phyloP scores from a whole-genome alignment of 2,329 filamentous ascomycete species.

The Reticulascus tulasneorum region DNA sequence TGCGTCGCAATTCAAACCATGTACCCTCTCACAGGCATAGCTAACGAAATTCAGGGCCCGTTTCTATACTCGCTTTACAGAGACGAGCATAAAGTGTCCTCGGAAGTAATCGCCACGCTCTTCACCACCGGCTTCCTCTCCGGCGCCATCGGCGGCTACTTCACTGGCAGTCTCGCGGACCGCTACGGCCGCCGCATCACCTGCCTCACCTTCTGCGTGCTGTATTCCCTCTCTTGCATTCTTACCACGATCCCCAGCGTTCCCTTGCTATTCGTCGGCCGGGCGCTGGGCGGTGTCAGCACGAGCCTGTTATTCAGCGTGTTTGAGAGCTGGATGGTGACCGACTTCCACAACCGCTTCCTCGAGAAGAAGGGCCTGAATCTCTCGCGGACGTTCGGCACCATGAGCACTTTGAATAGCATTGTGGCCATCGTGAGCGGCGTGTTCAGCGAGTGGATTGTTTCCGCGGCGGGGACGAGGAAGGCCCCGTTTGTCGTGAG shows the following conservation, averaged over 20 bases:
- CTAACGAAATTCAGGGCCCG: conserved; percentile 23
- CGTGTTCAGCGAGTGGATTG: conserved; percentile 47
- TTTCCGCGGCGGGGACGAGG: conserved; percentile 40
- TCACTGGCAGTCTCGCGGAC: conserved; percentile 45
- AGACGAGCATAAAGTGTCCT: conserved; percentile 24
- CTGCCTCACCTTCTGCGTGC: conserved; percentile 51
- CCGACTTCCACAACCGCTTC: conserved; percentile 44
- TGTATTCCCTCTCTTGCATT: conserved; percentile 49
- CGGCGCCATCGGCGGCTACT: conserved; percentile 37
- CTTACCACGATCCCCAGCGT: conserved; percentile 25
- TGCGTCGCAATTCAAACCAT: conserved; percentile 15
- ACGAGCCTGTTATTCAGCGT: conserved; percentile 55
- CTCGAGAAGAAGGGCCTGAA: conserved; percentile 35
- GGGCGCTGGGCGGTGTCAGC: conserved; percentile 50
- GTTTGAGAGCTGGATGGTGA: conserved; percentile 60
- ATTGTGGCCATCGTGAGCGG: conserved; percentile 52
- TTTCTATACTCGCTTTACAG: conserved; percentile 32
- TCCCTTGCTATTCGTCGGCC: conserved; percentile 45
- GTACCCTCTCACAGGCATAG: background rate
- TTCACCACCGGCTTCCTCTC: conserved; percentile 42
- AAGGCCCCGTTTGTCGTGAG: conserved; percentile 44
- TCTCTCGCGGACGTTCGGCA: conserved; percentile 46
- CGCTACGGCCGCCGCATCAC: conserved; percentile 46
- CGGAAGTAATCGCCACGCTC: conserved; percentile 29
- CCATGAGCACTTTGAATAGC: conserved; percentile 49